phyloP scores from a whole-genome alignment of 352 stramenopile species.

The Globisporangium acanthophoron region DNA sequence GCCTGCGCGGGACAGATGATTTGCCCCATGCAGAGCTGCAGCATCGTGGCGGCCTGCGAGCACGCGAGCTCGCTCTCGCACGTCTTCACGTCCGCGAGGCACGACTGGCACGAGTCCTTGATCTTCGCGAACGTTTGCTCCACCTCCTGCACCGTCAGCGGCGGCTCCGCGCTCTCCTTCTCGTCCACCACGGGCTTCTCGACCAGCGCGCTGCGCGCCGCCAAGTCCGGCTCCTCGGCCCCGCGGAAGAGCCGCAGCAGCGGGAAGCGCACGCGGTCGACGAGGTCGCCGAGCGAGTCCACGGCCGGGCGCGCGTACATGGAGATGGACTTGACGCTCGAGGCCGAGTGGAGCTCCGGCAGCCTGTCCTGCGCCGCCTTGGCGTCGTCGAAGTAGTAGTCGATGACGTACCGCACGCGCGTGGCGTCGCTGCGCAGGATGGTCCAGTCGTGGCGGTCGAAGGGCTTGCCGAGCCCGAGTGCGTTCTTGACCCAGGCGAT shows the following conservation, averaged over 20 bases:
- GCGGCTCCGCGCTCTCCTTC: conserved; percentile 30
- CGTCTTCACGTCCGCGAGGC: conserved; percentile 71
- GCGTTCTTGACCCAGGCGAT: conserved; percentile 91
- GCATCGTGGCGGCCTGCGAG: conserved; percentile 76
- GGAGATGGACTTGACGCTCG: conserved; percentile 85
- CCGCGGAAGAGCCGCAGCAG: conserved; percentile 48
- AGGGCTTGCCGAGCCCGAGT: conserved; percentile 86
- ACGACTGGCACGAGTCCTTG: conserved; percentile 78
- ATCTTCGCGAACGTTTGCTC: conserved; percentile 80
- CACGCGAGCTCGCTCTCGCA: conserved; percentile 78
- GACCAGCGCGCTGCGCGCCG: conserved; percentile 36
- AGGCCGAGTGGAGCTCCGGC: conserved; percentile 75
- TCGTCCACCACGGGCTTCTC: conserved; percentile 28
- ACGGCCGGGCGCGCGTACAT: conserved; percentile 85
- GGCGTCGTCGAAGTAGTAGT: conserved; percentile 97
- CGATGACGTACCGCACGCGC: conserved; percentile 97
- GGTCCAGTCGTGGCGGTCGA: conserved; percentile 99
- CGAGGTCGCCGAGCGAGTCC: conserved; percentile 58
- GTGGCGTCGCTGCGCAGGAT: conserved; percentile 87
- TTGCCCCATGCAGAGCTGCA: conserved; percentile 87
- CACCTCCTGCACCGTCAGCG: conserved; percentile 65
- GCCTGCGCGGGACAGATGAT: conserved; percentile 79
- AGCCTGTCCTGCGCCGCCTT: conserved; percentile 73
- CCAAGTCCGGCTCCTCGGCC: conserved; percentile 42
- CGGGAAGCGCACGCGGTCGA: conserved; percentile 82